Base-by-base conservation (phyloP, 2,329 filamentous ascomycete genomes). In the Thielaviopsis ethacetica region DNA sequence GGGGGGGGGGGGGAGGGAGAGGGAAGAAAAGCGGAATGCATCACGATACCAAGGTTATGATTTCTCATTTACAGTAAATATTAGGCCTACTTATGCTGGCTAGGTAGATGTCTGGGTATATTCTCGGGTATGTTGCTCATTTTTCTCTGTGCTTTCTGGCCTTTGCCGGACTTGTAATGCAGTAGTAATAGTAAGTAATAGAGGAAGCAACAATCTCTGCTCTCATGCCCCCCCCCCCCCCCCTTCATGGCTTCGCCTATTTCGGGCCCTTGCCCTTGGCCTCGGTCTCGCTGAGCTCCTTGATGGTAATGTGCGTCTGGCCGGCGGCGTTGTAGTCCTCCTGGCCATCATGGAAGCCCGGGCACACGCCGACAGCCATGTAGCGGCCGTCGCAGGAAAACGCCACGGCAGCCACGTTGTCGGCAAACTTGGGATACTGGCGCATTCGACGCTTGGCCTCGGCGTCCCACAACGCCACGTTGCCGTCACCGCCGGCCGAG, bases 391-490 rank as follows among this genome's bases (percentile, higher is more conserved):
- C 84, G 1, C 73, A 75, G 47, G 84, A 89, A 69, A 95, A 96
- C 1, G 81, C 80, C 62, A 95, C 72, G 0, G 85, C 84, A 10
- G 87, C 84, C 7, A 96, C 82, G 66, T 84, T 89, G 51, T 89
- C 82, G 17, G 84, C 79, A 60, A 91, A 89, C 67, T 87, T 86
- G 66, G 90, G 88, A 70, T 95, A 95, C 68, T 94, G 88, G 68
- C 88, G 81, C 70, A 96, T 87, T 69, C 91, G 81, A 66, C 90
- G 79, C 81, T 95, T 96, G 59, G 88, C 87, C 65, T 90, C 84
- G 10, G 87, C 90, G 69, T 96, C 91, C 91, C 91, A 96, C 51
- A 96, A 73, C 5, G 88, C 88, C n/a, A 95, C 89, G 9, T 91
- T 87, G 41, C 89, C 88, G 68, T 96, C 91, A 30, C 90, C 91